These are phyloP conservation scores for Starmerella vitae DNA, from an alignment of 805 yeast species.

Conservation along the genomic window DNA sequence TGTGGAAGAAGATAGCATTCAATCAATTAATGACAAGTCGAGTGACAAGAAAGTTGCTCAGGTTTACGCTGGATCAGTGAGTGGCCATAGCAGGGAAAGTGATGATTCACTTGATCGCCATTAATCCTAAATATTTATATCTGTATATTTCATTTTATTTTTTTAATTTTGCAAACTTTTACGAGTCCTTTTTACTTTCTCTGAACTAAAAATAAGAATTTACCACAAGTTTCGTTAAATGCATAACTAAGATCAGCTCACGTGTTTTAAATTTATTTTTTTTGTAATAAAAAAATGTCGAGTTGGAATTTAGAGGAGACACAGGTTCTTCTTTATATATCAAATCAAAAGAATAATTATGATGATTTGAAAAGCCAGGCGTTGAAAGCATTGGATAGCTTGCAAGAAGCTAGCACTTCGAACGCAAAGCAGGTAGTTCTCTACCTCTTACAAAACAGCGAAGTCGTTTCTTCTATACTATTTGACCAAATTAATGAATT, in stretches of 20 bases:
- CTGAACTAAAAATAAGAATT: too few relatives aligned
- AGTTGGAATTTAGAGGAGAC: constrained; percentile 8
- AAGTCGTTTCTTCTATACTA: neutral
- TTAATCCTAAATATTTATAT: too few relatives aligned
- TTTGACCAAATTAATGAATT: neutral
- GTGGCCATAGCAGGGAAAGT: neutral
- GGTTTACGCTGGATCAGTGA: neutral
- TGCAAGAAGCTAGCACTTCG: constrained; percentile 1
- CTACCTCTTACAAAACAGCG: constrained; percentile 4
- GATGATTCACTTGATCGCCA: too few relatives aligned
- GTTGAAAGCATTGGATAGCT: constrained; percentile 1
- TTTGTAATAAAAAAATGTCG: neutral
- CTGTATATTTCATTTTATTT: too few relatives aligned
- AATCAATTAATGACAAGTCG: neutral
- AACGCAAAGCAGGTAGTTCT: constrained; percentile 4
- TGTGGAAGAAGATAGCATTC: neutral
- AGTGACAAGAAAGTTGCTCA: neutral
- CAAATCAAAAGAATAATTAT: constrained; percentile 4
- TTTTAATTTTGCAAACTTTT: too few relatives aligned
- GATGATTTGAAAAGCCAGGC: neutral
- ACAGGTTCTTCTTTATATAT: constrained; percentile 9
- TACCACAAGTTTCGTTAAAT: too few relatives aligned
- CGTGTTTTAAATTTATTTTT: constrained; percentile 1
- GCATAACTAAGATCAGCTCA: neutral
- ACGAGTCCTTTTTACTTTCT: too few relatives aligned